Evolutionary conservation across 1,284 basidiomycete genomes (phyloP).

Genomic region (Cryptococcus sp.): DNA sequence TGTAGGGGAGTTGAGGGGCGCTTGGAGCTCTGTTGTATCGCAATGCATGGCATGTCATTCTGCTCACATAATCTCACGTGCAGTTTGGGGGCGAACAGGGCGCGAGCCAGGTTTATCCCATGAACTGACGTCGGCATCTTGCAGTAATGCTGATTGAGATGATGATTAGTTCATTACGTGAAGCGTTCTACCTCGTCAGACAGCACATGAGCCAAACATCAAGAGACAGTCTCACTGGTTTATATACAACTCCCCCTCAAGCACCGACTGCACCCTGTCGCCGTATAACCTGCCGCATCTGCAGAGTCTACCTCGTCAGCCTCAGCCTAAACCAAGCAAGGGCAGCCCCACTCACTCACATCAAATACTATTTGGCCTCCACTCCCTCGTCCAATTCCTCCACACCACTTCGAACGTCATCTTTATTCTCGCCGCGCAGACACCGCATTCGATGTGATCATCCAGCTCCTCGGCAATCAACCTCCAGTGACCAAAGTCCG

Average conservation of each 20-base stretch:
- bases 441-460: not conserved
- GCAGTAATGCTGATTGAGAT: no score
- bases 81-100: not conserved
- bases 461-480: not conserved
- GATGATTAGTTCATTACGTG: no score
- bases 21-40: not conserved
- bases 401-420: not conserved
- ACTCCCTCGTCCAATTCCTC: not conserved
- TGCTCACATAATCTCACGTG: no score
- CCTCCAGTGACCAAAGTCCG: not conserved
- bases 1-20: not conserved
- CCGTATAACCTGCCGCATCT: no score
- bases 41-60: not conserved
- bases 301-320: no score
- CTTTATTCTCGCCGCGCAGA: not conserved
- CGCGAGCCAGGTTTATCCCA: not conserved
- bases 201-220: no score
- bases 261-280: no score
- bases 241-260: no score
- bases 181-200: no score
- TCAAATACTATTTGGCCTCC: slow-evolving; percentile 1
- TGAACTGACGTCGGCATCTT: not conserved
- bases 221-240: no score
- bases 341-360: not conserved
- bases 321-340: no score